phyloP scores from a whole-genome alignment of 345 rosid genomes.

The Anacardium occidentale region DNA sequence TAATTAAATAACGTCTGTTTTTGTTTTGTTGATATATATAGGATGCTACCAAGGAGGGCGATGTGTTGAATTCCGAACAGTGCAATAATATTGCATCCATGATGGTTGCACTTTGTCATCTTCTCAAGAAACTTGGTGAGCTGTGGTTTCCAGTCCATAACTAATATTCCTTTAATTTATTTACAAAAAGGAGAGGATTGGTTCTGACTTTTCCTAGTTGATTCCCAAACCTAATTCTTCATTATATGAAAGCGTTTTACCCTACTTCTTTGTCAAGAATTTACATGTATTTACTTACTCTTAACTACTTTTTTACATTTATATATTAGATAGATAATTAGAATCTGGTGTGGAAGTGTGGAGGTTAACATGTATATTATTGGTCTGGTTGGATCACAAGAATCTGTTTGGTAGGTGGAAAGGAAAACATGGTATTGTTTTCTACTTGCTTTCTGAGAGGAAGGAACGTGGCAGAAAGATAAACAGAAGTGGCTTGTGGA shows the following conservation, averaged over 20 bases:
- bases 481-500: background rate
- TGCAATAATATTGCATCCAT: constrained; percentile 43
- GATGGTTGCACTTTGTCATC: constrained; percentile 75
- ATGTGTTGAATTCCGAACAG: constrained; percentile 39
- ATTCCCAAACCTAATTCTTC: background rate
- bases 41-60: constrained; percentile 43
- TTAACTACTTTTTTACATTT: background rate
- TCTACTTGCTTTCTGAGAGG: background rate
- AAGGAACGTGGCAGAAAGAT: background rate
- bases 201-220: background rate
- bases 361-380: background rate
- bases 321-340: background rate
- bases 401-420: background rate
- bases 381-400: background rate
- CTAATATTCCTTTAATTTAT: background rate
- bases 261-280: background rate
- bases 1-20: background rate
- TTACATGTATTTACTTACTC: background rate
- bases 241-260: background rate
- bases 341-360: background rate
- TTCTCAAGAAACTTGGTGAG: constrained; percentile 63
- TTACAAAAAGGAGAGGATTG: background rate
- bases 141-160: background rate
- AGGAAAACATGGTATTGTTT: background rate
- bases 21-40: constrained; percentile 17